Conservation (phyloP, 768 basidiomycete genomes). For the Rubroboletus satanas region DNA sequence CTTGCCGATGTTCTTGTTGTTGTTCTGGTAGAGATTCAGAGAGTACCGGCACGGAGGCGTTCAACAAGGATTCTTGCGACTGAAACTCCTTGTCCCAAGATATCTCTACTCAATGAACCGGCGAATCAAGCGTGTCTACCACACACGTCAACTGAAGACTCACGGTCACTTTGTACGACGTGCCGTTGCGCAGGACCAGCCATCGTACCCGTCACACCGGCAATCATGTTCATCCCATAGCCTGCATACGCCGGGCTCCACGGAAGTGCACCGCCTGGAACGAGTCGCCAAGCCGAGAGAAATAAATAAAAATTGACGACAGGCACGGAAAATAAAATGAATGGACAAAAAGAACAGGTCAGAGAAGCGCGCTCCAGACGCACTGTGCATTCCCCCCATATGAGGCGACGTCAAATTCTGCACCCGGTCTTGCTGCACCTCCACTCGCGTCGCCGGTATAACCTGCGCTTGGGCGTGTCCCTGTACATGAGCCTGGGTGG, state of each 20-base stretch:
- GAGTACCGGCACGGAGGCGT: constrained; percentile 13
- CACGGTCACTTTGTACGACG: constrained; percentile 41
- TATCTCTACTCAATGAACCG: constrained; percentile 9
- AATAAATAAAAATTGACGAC: not conserved
- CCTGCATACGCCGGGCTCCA: constrained; percentile 39
- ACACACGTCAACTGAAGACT: constrained; percentile 16
- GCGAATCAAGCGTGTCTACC: not conserved
- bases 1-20: constrained; percentile 7
- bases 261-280: constrained; percentile 34
- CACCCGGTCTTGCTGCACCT: constrained; percentile 9
- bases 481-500: constrained; percentile 5
- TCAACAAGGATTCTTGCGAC: constrained; percentile 47
- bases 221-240: constrained; percentile 40
- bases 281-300: not conserved
- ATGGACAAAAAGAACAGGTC: not conserved
- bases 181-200: constrained; percentile 21
- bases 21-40: constrained; percentile 10
- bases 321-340: not conserved
- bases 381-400: constrained; percentile 15
- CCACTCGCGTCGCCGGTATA: constrained; percentile 3
- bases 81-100: constrained; percentile 66
- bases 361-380: constrained; percentile 6
- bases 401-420: constrained; percentile 2
- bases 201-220: constrained; percentile 25
- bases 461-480: constrained; percentile 7